These are phyloP conservation scores for Eimeria maxima DNA, from an alignment of 169 alveolate species.

Conservation along the genomic window DNA sequence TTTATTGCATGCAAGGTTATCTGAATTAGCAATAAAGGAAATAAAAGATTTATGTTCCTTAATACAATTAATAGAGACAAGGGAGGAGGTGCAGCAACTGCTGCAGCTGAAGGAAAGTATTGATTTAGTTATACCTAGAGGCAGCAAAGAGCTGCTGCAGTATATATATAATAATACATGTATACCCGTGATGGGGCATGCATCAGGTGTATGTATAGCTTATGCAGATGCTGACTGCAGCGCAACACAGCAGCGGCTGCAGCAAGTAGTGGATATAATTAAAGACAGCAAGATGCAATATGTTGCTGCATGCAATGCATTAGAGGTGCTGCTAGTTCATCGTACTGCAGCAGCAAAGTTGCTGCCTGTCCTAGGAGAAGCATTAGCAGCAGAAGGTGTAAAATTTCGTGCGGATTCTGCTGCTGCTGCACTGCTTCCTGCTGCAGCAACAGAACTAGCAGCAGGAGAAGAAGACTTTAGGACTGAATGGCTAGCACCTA, in stretches of 20 bases:
- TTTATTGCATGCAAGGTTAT: too few relatives aligned
- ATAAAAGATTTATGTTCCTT: background rate
- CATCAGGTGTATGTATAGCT: constrained; percentile 88
- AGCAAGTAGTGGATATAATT: constrained; percentile 82
- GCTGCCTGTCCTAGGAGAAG: constrained; percentile 73
- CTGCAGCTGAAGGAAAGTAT: constrained; percentile 85
- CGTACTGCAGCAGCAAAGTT: constrained; percentile 52
- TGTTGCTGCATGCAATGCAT: constrained; percentile 89
- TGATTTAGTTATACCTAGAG: constrained; percentile 90
- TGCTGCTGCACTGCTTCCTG: background rate
- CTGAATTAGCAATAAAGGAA: background rate
- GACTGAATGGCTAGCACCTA: constrained; percentile 86
- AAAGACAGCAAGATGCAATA: constrained; percentile 88
- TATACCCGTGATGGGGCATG: constrained; percentile 88
- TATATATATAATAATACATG: constrained; percentile 84
- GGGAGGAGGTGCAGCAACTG: constrained; percentile 86
- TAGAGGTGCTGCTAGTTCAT: constrained; percentile 88
- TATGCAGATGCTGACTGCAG: constrained; percentile 84
- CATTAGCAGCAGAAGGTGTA: constrained; percentile 72
- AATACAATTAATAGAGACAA: constrained; percentile 85
- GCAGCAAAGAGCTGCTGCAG: constrained; percentile 86
- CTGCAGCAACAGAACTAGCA: background rate
- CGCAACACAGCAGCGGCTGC: constrained; percentile 76
- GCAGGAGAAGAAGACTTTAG: constrained; percentile 73
- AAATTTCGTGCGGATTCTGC: constrained; percentile 57